Conservation (phyloP, 371 early-diverging fungal genomes). For the Quaeritorhiza haematococci region DNA sequence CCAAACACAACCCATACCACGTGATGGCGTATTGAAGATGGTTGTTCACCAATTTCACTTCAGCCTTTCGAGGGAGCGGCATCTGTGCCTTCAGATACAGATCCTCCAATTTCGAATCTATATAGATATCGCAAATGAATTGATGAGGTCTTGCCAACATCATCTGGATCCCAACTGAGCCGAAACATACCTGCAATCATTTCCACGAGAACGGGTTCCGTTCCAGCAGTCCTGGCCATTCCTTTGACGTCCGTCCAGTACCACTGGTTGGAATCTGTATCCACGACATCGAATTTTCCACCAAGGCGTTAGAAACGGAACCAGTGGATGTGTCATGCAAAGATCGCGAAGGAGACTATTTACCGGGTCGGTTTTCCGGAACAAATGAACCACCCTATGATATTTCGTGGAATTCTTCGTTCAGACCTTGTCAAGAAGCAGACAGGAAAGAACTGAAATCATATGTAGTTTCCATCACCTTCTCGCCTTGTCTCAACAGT, state of each 20-base stretch:
- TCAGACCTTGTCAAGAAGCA: too few relatives aligned
- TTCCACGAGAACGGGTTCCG: slow-evolving; percentile 73
- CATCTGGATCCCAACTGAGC: too few relatives aligned
- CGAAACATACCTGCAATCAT: slow-evolving; percentile 53
- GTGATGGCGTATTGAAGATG: slow-evolving; percentile 84
- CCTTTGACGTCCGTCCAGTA: slow-evolving; percentile 69
- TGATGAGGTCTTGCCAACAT: too few relatives aligned
- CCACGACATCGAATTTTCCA: background rate
- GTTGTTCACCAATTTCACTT: slow-evolving; percentile 74
- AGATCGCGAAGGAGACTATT: too few relatives aligned
- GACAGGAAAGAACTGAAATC: too few relatives aligned
- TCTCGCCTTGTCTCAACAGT: slow-evolving; percentile 57
- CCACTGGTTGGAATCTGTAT: slow-evolving; percentile 65
- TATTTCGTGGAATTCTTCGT: too few relatives aligned
- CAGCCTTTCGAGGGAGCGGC: slow-evolving; percentile 66
- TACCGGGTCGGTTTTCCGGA: too few relatives aligned
- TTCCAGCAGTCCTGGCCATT: slow-evolving; percentile 61
- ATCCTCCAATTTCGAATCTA: background rate
- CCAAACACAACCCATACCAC: slow-evolving; percentile 56
- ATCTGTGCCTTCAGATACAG: slow-evolving; percentile 37
- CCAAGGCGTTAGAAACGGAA: too few relatives aligned
- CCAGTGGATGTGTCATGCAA: too few relatives aligned
- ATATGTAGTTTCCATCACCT: too few relatives aligned
- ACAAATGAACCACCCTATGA: too few relatives aligned
- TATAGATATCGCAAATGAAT: too few relatives aligned